Evolutionary conservation across 2,329 filamentous ascomycete species (phyloP), one percentile per base, ranked within the genome.

Genomic region (Aureobasidium sp.): DNA sequence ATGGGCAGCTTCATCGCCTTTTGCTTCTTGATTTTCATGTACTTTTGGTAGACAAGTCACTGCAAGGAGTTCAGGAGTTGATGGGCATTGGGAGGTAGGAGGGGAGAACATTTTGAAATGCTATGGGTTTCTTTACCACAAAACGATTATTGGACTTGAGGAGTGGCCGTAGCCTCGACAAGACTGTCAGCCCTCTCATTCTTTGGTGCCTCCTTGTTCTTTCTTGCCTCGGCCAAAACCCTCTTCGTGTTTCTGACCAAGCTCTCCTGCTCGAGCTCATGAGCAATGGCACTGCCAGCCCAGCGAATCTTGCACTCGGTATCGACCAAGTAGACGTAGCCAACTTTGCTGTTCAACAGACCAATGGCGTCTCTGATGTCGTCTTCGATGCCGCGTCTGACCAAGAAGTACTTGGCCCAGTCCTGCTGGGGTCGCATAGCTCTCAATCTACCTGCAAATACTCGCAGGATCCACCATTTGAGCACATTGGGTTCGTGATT

Each of bases 311-410:
- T 89, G 73, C 91, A 96, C 65, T 92, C 81, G 65, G 86, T 81
- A 73, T 99, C 94, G 63, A 99, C 80, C 52, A 99, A 80, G 75
- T 96, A 99, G 5, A 92, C 88, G 76, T 97, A 97, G 41, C 92
- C 93, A 37, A 97, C 93, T 75, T 92, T 95, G 67, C 85, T 86
- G 75, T 99, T 99, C 71, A 96, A 77, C 71, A 96, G 73, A 5
- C 84, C 84, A 68, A 87, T 81, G 5, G 81, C 78, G 69, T 86
- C 82, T 66, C 81, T 79, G 44, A 86, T 76, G 21, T 77, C 72
- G 53, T 84, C 81, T 15, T 75, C 78, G 27, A 87, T 75, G 2
- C 83, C 83, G 63, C 78, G 81, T 63, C 79, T 76, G 21, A 87
- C 78, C 61, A 86, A 73, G 68, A 87, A 87, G 67, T 86, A 86